Evolutionary conservation across 164 flowering plant species (phyloP), one percentile per base, ranked within the genome.

Genomic region (Protea cynaroides): DNA sequence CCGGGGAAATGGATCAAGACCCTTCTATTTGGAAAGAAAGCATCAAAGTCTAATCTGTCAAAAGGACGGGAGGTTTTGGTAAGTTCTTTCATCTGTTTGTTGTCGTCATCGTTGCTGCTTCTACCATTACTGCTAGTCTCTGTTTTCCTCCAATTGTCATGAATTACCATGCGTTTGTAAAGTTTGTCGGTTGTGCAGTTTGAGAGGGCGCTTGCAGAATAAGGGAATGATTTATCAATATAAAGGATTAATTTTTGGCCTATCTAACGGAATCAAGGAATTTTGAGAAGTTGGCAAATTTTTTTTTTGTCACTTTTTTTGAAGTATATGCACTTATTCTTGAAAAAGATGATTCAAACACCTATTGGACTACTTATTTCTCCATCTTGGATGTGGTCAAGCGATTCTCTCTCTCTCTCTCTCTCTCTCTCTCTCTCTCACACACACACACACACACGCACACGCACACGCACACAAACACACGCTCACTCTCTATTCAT

Each of bases 1-100:
- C 88, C 96, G 7, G 93, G 74, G 52, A 93, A 78, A 79, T 93
- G 98, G 98, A 78, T 93, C 71, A 93, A 89, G 78, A 79, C 87
- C 2, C 73, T 88, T 6, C 80, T 93, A 2, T 85, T 89, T 68
- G 92, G 97, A 66, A 90, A 90, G 85, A 93, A 93, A 72, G 53
- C 84, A 3, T 76, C 94, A 25, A 86, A 80, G 67, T 82, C 89
- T 59, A 74, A 65, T 66, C 44, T 64, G 46, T 64, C 81, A 8
- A 89, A 85, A 74, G 88, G 83, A 65, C 78, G 80, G 69, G 86
- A 75, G 72, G 74, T 68, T 74, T 62, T 62, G 62, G 65, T 73
- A 52, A 58, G 60, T 40, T 29, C 34, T 29, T 29, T 29, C 34
- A 29, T 29, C 34, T 29, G 34, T 40, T 12, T 52, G 36, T 64